Conservation (phyloP, 2,329 filamentous ascomycete genomes). For the Thielaviopsis musarum region DNA sequence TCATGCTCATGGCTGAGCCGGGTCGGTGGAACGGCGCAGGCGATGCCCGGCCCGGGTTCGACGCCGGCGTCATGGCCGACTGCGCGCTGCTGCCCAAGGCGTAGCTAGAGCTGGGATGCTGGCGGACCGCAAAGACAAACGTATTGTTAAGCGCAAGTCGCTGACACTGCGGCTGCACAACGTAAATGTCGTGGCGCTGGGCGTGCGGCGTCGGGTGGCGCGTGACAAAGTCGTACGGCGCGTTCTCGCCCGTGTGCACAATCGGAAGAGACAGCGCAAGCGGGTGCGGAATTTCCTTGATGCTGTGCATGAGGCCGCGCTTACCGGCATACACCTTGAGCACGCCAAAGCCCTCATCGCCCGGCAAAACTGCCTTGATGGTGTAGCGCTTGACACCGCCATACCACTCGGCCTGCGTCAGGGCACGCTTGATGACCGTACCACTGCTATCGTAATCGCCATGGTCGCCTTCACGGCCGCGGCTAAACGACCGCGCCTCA, state of each 20-base stretch:
- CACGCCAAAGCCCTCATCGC: constrained; percentile 75
- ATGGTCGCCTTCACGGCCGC: constrained; percentile 51
- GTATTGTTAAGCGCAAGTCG: constrained; percentile 87
- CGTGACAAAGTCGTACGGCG: constrained; percentile 80
- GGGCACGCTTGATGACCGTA: constrained; percentile 63
- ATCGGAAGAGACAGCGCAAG: constrained; percentile 82
- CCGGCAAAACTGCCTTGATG: constrained; percentile 78
- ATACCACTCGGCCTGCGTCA: constrained; percentile 86
- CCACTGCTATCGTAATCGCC: constrained; percentile 92
- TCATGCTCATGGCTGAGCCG: constrained; percentile 47
- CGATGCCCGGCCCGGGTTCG: constrained; percentile 31
- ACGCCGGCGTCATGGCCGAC: constrained; percentile 27
- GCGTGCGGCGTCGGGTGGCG: constrained; percentile 93
- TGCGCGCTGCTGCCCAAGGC: constrained; percentile 11
- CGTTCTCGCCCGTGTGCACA: constrained; percentile 80
- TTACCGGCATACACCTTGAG: constrained; percentile 90
- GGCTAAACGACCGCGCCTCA: constrained; percentile 63
- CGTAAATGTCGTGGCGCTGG: constrained; percentile 92
- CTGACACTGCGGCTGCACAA: constrained; percentile 86
- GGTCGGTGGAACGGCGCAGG: constrained; percentile 47
- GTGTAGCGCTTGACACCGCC: constrained; percentile 78
- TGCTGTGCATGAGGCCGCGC: constrained; percentile 90
- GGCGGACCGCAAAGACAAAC: constrained; percentile 89
- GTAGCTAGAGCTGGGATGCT: constrained; percentile 53
- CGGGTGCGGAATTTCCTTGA: constrained; percentile 88